These are phyloP conservation scores for Hypseocharis bilobata DNA, from an alignment of 441 rosid genomes.

Conservation along the genomic window DNA sequence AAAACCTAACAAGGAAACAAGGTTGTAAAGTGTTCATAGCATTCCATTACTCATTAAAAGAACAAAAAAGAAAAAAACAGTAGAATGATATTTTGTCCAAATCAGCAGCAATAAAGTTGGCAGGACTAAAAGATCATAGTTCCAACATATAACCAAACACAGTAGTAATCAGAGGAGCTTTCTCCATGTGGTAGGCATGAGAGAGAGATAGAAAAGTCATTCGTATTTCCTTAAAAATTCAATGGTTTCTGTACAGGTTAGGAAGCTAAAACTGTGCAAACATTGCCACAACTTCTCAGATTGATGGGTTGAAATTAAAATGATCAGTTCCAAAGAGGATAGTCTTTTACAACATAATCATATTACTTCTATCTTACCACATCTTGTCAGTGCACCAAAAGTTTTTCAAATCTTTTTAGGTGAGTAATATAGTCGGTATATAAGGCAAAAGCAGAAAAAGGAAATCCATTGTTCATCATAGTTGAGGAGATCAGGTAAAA, in stretches of 20 bases:
- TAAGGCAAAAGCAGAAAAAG: neutral
- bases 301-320: neutral
- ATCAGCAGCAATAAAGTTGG: neutral
- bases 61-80: neutral
- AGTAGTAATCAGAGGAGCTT: neutral
- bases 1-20: neutral
- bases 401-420: neutral
- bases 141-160: neutral
- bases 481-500: too few relatives aligned
- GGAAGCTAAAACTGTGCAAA: neutral
- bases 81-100: neutral
- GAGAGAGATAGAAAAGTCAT: neutral
- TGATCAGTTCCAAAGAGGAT: neutral
- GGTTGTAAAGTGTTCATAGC: neutral
- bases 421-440: neutral
- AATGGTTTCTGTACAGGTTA: neutral
- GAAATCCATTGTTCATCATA: neutral
- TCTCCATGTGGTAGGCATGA: neutral
- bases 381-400: too few relatives aligned
- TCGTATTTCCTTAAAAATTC: neutral
- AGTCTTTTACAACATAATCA: too few relatives aligned
- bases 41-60: conserved; percentile 2
- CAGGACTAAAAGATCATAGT: neutral
- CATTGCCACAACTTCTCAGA: neutral
- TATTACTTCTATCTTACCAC: too few relatives aligned